Base-by-base conservation (phyloP, 495 filamentous ascomycete species). In the Annulohypoxylon nitens region DNA sequence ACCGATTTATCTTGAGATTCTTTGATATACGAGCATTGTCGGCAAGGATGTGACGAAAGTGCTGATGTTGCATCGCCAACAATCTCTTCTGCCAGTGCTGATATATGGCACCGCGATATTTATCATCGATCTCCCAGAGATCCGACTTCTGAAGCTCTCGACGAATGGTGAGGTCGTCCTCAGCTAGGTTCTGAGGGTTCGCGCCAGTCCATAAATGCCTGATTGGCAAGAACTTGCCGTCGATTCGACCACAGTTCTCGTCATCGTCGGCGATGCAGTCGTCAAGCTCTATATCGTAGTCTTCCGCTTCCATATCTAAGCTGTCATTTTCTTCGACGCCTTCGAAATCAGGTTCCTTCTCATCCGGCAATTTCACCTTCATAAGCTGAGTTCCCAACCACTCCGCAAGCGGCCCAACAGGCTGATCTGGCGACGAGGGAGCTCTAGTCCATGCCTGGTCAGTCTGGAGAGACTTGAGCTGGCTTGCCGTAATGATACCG, bases 311-410 rank as follows among this genome's bases (percentile, higher is more conserved):
- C 9, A 72, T 43, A 20, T 79, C 75, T 3, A 75, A 34, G 3
- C 36, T 57, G n/a, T 77, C 75, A 26, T 70, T 43, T 12, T 63
- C 61, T 69, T 80, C 80, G 5, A 69, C 67, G 0, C 74, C 70
- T 7, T 86, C 82, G 10, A 77, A 81, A 1, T 85, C 77, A 11
- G 80, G 74, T 12, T 82, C 79, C 10, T 76, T 73, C 6, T 73
- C 66, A 3, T 76, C 65, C 20, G 71, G 68, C 4, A 66, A 60
- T 50, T 74, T 69, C 1, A 68, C 76, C 39, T 81, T 75, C 20
- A 74, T 73, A 9, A 81, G 58, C 51, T 82, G 77, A 11, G 86
- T 85, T 4, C 88, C 88, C 36, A 96, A 81, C 92, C 92, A 95
- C 11, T 84, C 76, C 2, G 79, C 77, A 61, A 96, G 85, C 0